Base-by-base conservation (phyloP, 2,329 filamentous ascomycete genomes). In the Neofusicoccum sp. region DNA sequence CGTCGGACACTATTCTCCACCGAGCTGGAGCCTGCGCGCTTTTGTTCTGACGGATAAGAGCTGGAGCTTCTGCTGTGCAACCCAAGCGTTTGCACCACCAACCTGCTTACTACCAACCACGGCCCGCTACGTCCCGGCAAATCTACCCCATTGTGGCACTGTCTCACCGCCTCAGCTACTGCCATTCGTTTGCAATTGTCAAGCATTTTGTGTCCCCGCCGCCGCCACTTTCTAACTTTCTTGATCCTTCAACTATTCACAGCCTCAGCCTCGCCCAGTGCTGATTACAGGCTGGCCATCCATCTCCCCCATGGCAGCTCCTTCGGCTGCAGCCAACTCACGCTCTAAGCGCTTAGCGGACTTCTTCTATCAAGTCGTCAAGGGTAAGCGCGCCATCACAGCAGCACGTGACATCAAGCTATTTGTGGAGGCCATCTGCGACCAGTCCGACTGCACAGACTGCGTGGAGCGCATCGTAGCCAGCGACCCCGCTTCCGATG, bases 361-460 rank as follows among this genome's bases (percentile, higher is more conserved):
- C 61, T 73, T 77, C 54, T 81, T 83, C 68, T 69, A 74, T 44
- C 65, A 69, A 8, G 70, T 81, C 31, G 64, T 83, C 9, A 58
- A 74, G 36, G 80, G 78, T 5, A 71, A 76, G 64, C 74, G 78
- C 31, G 63, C 69, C 1, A 58, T 84, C 6, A 73, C 73, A 14
- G 79, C 68, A 4, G 41, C 73, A 16, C 69, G 71, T 8, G 77
- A 83, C 65, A 77, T 73, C 5, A 79, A 76, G 37, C 74, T 78
- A 5, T 83, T 85, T 56, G 44, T 85, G 3, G 83, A 85, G 67
- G 79, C 83, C 0, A 66, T 84, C 4, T 79, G 77, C 64, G 67
- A 68, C 6, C 77, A 84, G 66, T 48, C 67, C 2, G 78, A 84
- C 66, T 73, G 66, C 3, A 71, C 75, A 29, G 73, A 69, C 11